Base-by-base conservation (phyloP, 2,329 filamentous ascomycete species). In the Elsinoe fawcettii region DNA sequence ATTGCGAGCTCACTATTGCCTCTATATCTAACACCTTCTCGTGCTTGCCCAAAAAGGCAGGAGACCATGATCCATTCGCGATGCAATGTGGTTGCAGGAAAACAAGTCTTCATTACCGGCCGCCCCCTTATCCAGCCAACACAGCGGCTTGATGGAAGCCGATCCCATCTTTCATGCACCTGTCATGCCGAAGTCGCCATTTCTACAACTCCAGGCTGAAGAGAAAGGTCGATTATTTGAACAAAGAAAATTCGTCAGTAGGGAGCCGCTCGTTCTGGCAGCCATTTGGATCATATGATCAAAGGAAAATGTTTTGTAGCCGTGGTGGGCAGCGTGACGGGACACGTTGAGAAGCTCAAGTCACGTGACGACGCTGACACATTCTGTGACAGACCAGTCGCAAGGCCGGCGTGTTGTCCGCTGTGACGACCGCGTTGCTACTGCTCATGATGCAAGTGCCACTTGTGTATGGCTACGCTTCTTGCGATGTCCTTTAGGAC, bases 121-220 rank as follows among this genome's bases (percentile, higher is more conserved):
- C 39, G n/a, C 46, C 16, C n/a, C 27, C 25, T 22, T 32, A 51
- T 51, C 27, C 46, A 51, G 46, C 46, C 46, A 51, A n/a, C 23
- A 14, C 25, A 9, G n/a, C 46, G 27, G 23, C 46, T 34, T 25
- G 16, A 16, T 18, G 25, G 2, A 2, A 51, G 8, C 25, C 5
- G 9, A 11, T 34, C 12, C 46, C 25, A 25, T 25, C 46, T 2
- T 11, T 18, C 44, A 49, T 49, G 44, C 23, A 30, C 44, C 44
- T 49, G 25, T 51, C 20, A 30, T 51, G 46, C 46, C 46, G 25
- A 11, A 12, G 25, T 25, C 25, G 39, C 8, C 18, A 12, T 25
- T 22, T 53, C 49, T 53, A 53, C 49, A 53, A 53, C 49, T 36
- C 49, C 49, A 23, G 49, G 49, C 49, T 53, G 49, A 27, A 39